These are phyloP conservation scores for Metschnikowia amazonensis DNA, from an alignment of 805 yeast genomes.

Conservation along the genomic window DNA sequence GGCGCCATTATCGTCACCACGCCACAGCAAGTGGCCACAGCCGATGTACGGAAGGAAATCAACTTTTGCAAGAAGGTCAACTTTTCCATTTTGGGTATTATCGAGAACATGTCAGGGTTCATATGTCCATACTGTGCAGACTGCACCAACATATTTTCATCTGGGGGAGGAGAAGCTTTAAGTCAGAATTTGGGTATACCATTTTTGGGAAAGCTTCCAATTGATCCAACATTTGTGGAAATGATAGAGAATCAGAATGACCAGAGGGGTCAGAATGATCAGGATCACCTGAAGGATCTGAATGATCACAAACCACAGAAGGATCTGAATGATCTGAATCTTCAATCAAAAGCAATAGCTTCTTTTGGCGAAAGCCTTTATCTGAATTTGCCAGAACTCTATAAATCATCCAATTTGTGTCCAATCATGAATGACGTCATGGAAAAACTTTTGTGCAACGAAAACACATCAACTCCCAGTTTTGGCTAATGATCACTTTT, in stretches of 20 bases:
- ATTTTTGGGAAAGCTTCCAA: slow-evolving; percentile 85
- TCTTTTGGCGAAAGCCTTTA: background rate
- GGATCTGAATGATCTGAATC: background rate
- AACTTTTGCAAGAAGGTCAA: slow-evolving; percentile 87
- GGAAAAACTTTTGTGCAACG: slow-evolving; percentile 30
- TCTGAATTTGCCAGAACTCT: slow-evolving; percentile 28
- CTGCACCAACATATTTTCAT: slow-evolving; percentile 85
- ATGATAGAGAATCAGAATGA: slow-evolving; percentile 67
- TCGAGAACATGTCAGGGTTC: slow-evolving; percentile 97
- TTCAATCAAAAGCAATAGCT: no score
- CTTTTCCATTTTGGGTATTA: slow-evolving; percentile 74
- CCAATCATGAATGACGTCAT: slow-evolving; percentile 37
- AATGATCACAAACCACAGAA: background rate
- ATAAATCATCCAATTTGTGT: slow-evolving; percentile 32
- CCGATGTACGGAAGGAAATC: slow-evolving; percentile 92
- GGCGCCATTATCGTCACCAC: slow-evolving; percentile 96
- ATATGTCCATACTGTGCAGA: slow-evolving; percentile 92
- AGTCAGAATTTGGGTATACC: slow-evolving; percentile 60
- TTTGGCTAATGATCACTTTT: background rate
- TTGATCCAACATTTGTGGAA: slow-evolving; percentile 88
- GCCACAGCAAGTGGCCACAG: slow-evolving; percentile 89
- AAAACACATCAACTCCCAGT: background rate
- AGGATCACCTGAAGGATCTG: background rate
- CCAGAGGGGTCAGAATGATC: background rate
- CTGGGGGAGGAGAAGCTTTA: slow-evolving; percentile 83